Evolutionary conservation across 2,329 filamentous ascomycete genomes (phyloP).

Genomic region (Cephalotrichum gorgonifer): DNA sequence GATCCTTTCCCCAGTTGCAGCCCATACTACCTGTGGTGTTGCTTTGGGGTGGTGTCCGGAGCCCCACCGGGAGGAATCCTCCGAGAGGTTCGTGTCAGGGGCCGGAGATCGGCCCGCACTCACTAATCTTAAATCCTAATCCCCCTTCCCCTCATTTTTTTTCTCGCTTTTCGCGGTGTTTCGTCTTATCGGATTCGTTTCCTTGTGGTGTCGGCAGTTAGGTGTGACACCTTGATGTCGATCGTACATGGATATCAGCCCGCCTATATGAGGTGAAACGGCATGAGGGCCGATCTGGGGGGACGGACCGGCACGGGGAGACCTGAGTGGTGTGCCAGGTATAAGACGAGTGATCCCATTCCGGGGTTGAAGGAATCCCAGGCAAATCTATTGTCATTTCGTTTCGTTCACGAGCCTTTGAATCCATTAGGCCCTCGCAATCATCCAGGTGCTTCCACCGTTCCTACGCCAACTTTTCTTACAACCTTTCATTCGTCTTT

Average conservation of each 20-base stretch:
- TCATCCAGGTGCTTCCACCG: not conserved
- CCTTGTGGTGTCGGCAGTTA: not conserved
- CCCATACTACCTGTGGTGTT: no score
- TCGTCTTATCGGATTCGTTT: not conserved
- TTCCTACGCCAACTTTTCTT: not conserved
- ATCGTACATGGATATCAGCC: constrained; percentile 1
- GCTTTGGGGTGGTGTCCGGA: no score
- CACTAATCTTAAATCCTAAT: no score
- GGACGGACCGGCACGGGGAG: not conserved
- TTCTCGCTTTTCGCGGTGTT: not conserved
- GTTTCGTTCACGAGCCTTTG: not conserved
- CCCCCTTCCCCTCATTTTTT: no score
- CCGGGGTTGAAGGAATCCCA: not conserved
- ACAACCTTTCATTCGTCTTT: not conserved
- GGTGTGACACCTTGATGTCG: not conserved
- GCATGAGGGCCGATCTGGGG: not conserved
- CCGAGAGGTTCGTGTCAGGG: not conserved
- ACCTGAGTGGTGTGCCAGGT: not conserved
- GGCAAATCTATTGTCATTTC: not conserved
- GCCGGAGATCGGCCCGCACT: not conserved
- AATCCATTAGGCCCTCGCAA: not conserved
- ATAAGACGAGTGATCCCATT: not conserved
- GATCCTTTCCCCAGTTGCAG: no score
- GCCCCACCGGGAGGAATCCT: no score
- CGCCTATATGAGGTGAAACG: not conserved